Conservation (phyloP, 164 flowering plant species). For the Litsea cubeba region DNA sequence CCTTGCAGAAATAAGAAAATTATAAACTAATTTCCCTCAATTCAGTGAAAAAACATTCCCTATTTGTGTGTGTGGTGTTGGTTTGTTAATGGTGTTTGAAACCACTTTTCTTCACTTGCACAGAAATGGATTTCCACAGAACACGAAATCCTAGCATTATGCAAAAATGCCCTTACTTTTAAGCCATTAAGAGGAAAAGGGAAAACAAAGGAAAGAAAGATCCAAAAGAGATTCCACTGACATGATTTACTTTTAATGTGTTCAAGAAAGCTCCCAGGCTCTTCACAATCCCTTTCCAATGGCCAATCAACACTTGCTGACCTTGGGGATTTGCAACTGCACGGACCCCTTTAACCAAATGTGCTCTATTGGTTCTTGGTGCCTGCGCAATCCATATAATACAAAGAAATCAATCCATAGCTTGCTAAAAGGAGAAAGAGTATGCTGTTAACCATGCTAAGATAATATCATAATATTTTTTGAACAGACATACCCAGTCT, state of each 20-base stretch:
- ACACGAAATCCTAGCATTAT: no score
- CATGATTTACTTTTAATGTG: conserved; percentile 81
- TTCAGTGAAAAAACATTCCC: no score
- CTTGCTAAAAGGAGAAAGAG: background rate
- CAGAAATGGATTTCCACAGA: no score
- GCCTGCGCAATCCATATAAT: conserved; percentile 43
- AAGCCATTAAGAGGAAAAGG: background rate
- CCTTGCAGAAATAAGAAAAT: no score
- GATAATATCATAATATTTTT: background rate
- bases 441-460: conserved; percentile 1
- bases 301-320: conserved; percentile 89
- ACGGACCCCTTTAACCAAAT: conserved; percentile 89
- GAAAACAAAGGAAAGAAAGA: background rate
- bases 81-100: no score
- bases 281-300: conserved; percentile 97
- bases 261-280: conserved; percentile 80
- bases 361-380: conserved; percentile 95
- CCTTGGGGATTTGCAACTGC: conserved; percentile 76
- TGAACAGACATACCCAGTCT: background rate
- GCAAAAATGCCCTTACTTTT: no score
- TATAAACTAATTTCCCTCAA: no score
- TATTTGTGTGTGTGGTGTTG: no score
- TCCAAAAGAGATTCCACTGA: conserved; percentile 30
- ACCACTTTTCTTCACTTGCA: no score
- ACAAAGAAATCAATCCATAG: background rate